phyloP scores from a whole-genome alignment of 2,329 filamentous ascomycete species.

The Bimuria novae-zelandiae region DNA sequence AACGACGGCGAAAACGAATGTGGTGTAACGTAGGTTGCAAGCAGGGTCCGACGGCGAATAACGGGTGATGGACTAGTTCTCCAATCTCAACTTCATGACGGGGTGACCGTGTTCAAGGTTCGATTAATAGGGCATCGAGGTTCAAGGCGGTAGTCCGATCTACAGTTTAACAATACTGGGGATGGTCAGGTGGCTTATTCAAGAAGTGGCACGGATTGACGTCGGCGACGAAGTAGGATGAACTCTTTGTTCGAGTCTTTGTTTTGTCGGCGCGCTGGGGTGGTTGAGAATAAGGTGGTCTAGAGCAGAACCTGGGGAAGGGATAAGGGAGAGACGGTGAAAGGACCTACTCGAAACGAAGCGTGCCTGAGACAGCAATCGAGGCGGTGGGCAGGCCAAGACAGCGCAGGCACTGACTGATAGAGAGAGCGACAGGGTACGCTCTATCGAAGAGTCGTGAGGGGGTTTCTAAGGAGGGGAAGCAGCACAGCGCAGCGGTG shows the following conservation, averaged over 20 bases:
- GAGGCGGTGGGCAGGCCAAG: not conserved
- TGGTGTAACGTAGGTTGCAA: slow-evolving; percentile 25
- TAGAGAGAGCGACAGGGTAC: slow-evolving; percentile 26
- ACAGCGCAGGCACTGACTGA: slow-evolving; percentile 20
- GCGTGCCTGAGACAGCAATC: slow-evolving; percentile 11
- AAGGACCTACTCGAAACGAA: slow-evolving; percentile 17
- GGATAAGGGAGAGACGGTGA: not conserved
- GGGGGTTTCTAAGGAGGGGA: slow-evolving; percentile 35
- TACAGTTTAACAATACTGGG: not conserved
- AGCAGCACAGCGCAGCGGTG: slow-evolving; percentile 45
- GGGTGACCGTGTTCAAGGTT: slow-evolving; percentile 7
- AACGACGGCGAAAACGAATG: slow-evolving; percentile 15
- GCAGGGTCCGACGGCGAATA: slow-evolving; percentile 23
- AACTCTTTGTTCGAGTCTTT: too few relatives aligned
- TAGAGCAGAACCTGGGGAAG: not conserved
- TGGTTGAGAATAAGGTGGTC: not conserved
- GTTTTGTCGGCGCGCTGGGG: not conserved
- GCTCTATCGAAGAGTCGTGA: slow-evolving; percentile 46
- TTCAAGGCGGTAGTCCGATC: not conserved
- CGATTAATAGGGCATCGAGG: not conserved
- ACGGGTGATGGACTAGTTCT: slow-evolving; percentile 25
- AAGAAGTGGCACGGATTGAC: not conserved
- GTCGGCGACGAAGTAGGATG: not conserved
- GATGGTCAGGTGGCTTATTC: not conserved
- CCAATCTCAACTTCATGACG: slow-evolving; percentile 37